These are phyloP conservation scores for Casuarina equisetifolia DNA, from an alignment of 306 rosid species.

Conservation along the genomic window DNA sequence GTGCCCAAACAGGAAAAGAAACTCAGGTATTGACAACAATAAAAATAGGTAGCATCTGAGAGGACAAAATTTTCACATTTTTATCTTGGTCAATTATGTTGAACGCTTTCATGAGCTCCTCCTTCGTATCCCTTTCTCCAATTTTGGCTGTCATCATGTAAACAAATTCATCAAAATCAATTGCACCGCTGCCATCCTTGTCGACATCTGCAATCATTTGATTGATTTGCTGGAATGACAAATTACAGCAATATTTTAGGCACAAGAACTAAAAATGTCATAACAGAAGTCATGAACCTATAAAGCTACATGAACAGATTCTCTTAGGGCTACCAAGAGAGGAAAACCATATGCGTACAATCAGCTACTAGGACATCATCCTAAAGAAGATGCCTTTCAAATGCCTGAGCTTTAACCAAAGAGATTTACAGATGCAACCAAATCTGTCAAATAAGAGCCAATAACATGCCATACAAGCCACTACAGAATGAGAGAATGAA, in stretches of 20 bases:
- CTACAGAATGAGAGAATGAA: background rate
- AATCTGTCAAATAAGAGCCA: background rate
- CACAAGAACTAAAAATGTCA: background rate
- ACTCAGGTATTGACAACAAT: constrained; percentile 13
- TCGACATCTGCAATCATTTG: constrained; percentile 99
- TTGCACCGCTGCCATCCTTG: constrained; percentile 97
- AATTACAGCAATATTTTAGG: constrained; percentile 33
- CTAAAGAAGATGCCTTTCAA: background rate
- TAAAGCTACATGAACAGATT: background rate
- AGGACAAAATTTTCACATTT: constrained; percentile 48
- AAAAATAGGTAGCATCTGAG: background rate
- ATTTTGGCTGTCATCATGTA: constrained; percentile 97
- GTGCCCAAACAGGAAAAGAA: constrained; percentile 25
- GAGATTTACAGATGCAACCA: constrained; percentile 1
- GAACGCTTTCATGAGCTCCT: constrained; percentile 96
- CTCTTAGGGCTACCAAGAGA: constrained; percentile 15
- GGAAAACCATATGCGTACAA: background rate
- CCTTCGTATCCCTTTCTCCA: constrained; percentile 94
- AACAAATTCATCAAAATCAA: constrained; percentile 88
- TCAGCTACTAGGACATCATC: constrained; percentile 9
- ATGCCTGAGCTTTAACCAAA: constrained; percentile 10
- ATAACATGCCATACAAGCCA: constrained; percentile 11
- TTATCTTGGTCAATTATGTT: constrained; percentile 71
- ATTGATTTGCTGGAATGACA: constrained; percentile 70
- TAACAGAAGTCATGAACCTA: background rate